Evolutionary conservation across 306 rosid genomes (phyloP), one percentile per base, ranked within the genome.

Genomic region (Elaeagnus macrophylla): DNA sequence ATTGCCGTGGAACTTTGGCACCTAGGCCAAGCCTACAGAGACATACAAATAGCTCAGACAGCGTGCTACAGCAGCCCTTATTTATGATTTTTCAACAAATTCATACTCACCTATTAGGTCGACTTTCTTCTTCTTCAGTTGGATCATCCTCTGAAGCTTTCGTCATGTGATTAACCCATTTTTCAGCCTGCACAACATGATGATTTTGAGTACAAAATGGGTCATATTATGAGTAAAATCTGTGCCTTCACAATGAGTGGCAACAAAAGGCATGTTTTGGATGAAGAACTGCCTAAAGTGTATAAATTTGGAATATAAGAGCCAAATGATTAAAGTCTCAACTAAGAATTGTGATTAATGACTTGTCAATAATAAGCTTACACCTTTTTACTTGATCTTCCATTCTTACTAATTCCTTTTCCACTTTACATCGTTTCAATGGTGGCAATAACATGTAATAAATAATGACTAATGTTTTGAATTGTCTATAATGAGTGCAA

Each of bases 11-110:
- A 66, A 83, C 71, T 73, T 70, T 83, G 53, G 95, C 95, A 53
- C 97, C 97, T 44, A 90, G 76, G 37, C 95, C 97, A 68, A 81
- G 97, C 80, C 97, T 86, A 44, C 47, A 75, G 15, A 54, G 68
- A 19, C 25, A 14, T 37, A 51, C 18, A 18, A 12, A 37, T 35
- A 51, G 10, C 48, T 69, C 18, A 36, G 39, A 10, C 32, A 48
- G 44, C 51, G 37, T 8, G 49, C 61, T 12, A 53, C 32, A 13
- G 49, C 18, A 47, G 39, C 14, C 5, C 3, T 11, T 38, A 49
- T 5, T 45, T 45, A 50, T 12, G 53, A 54, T 39, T 25, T 19
- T 19, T 39, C 4, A 5, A 44, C 61, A 47, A 44, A 48, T 20
- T 35, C 53, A 53, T 60, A 59, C 82, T 66, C 39, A 83, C 97